Percentiles rank a stretch among this genome's conserved stretches.
phyloP scores from a whole-genome alignment of 495 filamentous ascomycete species.

The Baudoinia panamericana region DNA sequence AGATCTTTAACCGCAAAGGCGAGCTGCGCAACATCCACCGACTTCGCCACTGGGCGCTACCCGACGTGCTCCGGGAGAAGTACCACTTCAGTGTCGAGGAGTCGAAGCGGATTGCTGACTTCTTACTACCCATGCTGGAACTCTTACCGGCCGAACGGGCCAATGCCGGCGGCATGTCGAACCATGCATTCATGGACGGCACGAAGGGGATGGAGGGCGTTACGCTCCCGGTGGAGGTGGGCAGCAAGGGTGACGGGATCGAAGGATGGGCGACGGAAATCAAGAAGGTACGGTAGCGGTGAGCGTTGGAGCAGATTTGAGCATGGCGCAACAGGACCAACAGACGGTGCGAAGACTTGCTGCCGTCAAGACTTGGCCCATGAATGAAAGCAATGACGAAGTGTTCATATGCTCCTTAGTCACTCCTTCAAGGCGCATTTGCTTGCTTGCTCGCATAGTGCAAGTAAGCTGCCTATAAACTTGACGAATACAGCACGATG shows the following conservation, averaged over 20 bases:
- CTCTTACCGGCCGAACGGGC: conserved; percentile 74
- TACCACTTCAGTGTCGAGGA: conserved; percentile 84
- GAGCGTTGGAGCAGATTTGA: background rate
- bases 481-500: too few relatives aligned
- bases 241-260: conserved; percentile 81
- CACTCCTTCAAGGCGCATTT: too few relatives aligned
- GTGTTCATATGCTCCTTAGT: too few relatives aligned
- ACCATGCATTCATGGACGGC: conserved; percentile 65
- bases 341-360: too few relatives aligned
- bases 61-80: conserved; percentile 89
- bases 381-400: too few relatives aligned
- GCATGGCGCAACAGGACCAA: too few relatives aligned
- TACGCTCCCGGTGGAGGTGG: conserved; percentile 55
- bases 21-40: conserved; percentile 97
- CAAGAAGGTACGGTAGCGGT: conserved; percentile 46
- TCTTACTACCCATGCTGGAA: conserved; percentile 87
- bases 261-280: conserved; percentile 90
- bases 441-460: too few relatives aligned
- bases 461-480: too few relatives aligned
- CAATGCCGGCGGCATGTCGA: conserved; percentile 90
- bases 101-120: conserved; percentile 62
- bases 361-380: too few relatives aligned
- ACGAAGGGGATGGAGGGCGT: conserved; percentile 78
- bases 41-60: conserved; percentile 88
- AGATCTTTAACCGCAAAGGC: conserved; percentile 97